These are phyloP conservation scores for Russula sp. DNA, from an alignment of 768 basidiomycete genomes.

Conservation along the genomic window DNA sequence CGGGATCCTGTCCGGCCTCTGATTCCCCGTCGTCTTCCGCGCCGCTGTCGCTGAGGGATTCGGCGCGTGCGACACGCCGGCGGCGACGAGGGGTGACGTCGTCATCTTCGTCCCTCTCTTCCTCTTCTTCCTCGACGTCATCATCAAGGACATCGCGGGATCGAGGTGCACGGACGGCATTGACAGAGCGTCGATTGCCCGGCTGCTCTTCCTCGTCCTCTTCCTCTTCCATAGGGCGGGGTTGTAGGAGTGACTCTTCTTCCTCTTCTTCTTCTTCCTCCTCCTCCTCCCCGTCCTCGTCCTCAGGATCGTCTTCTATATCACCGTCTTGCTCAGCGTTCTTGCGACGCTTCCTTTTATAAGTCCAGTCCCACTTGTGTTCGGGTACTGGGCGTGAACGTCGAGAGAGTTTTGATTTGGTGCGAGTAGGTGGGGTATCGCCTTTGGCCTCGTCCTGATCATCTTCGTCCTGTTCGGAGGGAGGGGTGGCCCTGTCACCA, in stretches of 20 bases:
- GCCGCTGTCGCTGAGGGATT: constrained; percentile 16
- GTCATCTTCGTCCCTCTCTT: constrained; percentile 16
- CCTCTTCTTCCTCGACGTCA: constrained; percentile 24
- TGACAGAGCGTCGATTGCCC: constrained; percentile 19
- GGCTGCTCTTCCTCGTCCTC: constrained; percentile 32
- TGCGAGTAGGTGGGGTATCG: constrained; percentile 18
- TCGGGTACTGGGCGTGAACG: constrained; percentile 69
- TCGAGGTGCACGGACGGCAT: constrained; percentile 16
- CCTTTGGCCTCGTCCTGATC: constrained; percentile 22
- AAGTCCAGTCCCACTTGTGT: constrained; percentile 84
- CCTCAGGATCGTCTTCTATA: constrained; percentile 30
- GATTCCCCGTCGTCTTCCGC: constrained; percentile 24
- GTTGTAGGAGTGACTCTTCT: constrained; percentile 29
- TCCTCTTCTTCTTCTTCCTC: constrained; percentile 39
- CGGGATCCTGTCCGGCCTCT: constrained; percentile 22
- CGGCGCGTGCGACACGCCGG: constrained; percentile 12
- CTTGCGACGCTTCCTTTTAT: constrained; percentile 27
- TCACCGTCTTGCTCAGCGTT: constrained; percentile 30
- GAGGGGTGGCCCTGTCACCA: constrained; percentile 26
- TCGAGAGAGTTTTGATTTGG: constrained; percentile 42
- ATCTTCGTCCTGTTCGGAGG: constrained; percentile 15
- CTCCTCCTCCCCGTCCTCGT: constrained; percentile 45
- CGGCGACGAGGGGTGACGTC: constrained; percentile 18
- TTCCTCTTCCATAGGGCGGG: constrained; percentile 37
- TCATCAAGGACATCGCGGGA: constrained; percentile 19